phyloP scores from a whole-genome alignment of 2,329 filamentous ascomycete species.

The Aureobasidium sp. region DNA sequence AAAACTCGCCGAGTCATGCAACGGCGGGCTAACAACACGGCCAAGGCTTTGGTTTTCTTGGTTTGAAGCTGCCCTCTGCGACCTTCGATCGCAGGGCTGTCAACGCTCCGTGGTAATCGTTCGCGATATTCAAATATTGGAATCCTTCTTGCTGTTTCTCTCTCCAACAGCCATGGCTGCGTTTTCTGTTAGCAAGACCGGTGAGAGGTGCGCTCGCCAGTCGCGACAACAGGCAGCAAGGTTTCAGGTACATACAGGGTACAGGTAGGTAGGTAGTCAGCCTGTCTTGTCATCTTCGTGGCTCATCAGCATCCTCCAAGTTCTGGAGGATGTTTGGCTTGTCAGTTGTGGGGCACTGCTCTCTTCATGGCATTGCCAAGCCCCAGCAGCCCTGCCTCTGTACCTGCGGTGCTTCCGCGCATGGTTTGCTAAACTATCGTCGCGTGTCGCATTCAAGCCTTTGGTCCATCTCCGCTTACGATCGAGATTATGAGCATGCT shows the following conservation, averaged over 20 bases:
- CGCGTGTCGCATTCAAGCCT: not conserved
- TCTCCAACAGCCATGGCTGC: not conserved
- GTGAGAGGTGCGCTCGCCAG: not conserved
- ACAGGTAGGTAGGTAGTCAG: not conserved
- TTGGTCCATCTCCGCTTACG: not conserved
- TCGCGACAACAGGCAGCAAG: not conserved
- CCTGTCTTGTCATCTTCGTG: constrained; percentile 3
- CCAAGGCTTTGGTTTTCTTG: not conserved
- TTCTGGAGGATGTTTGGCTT: not conserved
- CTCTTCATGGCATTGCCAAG: not conserved
- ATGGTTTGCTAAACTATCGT: not conserved
- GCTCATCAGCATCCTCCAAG: constrained; percentile 2
- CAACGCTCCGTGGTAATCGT: not conserved
- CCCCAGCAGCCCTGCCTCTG: not conserved
- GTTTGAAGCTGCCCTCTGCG: not conserved
- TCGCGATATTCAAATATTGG: not conserved
- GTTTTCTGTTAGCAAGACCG: not conserved
- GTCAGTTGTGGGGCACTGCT: not conserved
- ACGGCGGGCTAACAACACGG: not conserved
- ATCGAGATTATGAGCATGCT: not conserved
- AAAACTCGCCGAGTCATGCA: constrained; percentile 5
- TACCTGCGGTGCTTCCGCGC: not conserved
- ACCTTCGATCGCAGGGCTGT: not conserved
- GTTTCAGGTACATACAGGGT: not conserved
- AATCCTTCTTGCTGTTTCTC: not conserved